Evolutionary conservation across 139 green algal species (phyloP).

Genomic region (Zygnema cylindricum): DNA sequence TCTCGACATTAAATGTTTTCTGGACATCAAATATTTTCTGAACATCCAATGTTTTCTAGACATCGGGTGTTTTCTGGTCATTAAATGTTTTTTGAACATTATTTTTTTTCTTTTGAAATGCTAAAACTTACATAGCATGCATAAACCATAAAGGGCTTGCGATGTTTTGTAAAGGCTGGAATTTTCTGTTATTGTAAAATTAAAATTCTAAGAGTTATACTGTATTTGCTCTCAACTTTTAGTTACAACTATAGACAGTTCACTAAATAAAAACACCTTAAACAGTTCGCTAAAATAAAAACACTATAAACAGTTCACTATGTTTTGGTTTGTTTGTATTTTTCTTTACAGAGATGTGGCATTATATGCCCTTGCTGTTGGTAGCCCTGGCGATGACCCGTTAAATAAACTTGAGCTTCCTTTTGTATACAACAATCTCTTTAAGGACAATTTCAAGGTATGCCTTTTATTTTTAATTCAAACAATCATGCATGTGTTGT

Average conservation of each 20-base stretch:
- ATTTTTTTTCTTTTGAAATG: no score
- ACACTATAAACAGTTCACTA: not conserved
- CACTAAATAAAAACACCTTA: not conserved
- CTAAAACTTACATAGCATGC: no score
- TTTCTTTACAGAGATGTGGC: slow-evolving; percentile 48
- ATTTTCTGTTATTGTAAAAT: no score
- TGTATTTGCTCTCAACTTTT: not conserved
- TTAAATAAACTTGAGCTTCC: slow-evolving; percentile 43
- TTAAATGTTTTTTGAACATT: no score
- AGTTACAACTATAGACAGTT: not conserved
- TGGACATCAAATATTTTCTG: no score
- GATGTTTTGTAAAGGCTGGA: no score
- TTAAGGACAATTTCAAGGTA: slow-evolving; percentile 27
- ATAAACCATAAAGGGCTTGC: no score
- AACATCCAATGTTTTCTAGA: no score
- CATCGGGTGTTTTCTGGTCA: no score
- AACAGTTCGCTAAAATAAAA: not conserved
- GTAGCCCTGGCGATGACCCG: not conserved
- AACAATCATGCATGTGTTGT: not conserved
- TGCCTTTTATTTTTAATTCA: no score
- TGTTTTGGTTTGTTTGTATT: not conserved
- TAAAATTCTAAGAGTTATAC: no score
- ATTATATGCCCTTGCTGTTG: slow-evolving; percentile 46
- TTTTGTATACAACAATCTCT: slow-evolving; percentile 45
- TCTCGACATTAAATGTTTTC: no score